Base-by-base conservation (phyloP, 148 eudicot genomes). In the Rhododendron molle region DNA sequence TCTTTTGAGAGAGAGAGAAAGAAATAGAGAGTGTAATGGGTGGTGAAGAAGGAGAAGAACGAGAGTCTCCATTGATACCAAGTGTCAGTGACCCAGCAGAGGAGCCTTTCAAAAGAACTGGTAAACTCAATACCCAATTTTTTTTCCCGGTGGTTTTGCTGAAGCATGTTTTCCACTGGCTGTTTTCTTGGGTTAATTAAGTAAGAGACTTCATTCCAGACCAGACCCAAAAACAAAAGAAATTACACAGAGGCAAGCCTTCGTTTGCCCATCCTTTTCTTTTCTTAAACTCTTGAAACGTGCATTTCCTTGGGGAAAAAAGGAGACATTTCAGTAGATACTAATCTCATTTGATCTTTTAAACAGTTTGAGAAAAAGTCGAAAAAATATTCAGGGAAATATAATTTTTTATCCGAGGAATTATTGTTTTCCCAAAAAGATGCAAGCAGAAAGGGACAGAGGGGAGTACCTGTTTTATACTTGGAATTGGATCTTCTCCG, bases 81-180 rank as follows among this genome's bases (percentile, higher is more conserved):
- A 52, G 74, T 23, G 43, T 52, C 81, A 38, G 60, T 16, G 49
- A 65, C 32, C n/a, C 32, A 8, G 13, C 58, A 15, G 58, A 85
- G 30, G 77, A n/a, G 47, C 38, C 78, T 49, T 60, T 85, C 36
- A 81, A 80, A 58, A 85, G 83, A 80, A 80, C 87, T 46, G 87
- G 87, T 85, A 43, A 83, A 30, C 40, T 18, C 67, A 2, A 36
- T 1, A 34, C 44, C 78, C 78, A 76, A 40, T n/a, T 38, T 76
- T 20, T 73, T 18, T 16, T 18, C 18, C 6, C 21, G 18, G 38
- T 21, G 21, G 23, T 76, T 38, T 40, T 76, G 49, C 50, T 38
- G 26, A 40, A 20, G 40, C n/a, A 76, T 40, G 80, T 36, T 76
- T 43, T 76, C 44, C n/a, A 20, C 30, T 69, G 34, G 34, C 74